Evolutionary conservation across 768 basidiomycete genomes (phyloP).

Genomic region (Trametes sanguinea): DNA sequence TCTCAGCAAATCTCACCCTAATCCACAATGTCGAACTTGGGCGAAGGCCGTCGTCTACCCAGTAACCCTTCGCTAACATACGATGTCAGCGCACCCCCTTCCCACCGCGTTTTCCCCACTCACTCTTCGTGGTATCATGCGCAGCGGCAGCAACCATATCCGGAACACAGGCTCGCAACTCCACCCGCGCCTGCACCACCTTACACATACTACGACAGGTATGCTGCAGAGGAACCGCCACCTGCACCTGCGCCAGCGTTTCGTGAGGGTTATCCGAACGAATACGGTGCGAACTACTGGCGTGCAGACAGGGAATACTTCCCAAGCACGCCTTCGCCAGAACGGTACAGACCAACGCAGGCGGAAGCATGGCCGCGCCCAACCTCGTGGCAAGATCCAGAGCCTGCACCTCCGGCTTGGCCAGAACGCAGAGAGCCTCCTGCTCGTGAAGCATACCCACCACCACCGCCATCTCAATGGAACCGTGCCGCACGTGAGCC

Average conservation of each 20-base stretch:
- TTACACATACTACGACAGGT: slow-evolving; percentile 51
- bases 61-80: slow-evolving; percentile 32
- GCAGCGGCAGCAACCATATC: slow-evolving; percentile 24
- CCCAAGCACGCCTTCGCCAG: slow-evolving; percentile 55
- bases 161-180: slow-evolving; percentile 43
- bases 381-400: slow-evolving; percentile 43
- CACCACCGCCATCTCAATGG: slow-evolving; percentile 14
- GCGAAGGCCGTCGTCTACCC: slow-evolving; percentile 14
- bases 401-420: slow-evolving; percentile 35
- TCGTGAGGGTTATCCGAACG: slow-evolving; percentile 42
- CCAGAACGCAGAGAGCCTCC: slow-evolving; percentile 44
- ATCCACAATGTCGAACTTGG: slow-evolving; percentile 18
- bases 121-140: slow-evolving; percentile 14
- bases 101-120: slow-evolving; percentile 14
- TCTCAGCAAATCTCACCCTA: slow-evolving; percentile 1
- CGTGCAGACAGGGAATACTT: slow-evolving; percentile 37
- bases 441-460: neutral
- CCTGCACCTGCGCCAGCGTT: slow-evolving; percentile 31
- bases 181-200: slow-evolving; percentile 51
- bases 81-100: slow-evolving; percentile 39
- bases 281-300: slow-evolving; percentile 39
- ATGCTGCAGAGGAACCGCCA: slow-evolving; percentile 37
- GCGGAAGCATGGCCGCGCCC: slow-evolving; percentile 49
- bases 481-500: slow-evolving; percentile 39
- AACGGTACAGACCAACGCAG: slow-evolving; percentile 48